Conservation (phyloP, 192 early-diverging fungal genomes). For the Dissophora globulifera region DNA sequence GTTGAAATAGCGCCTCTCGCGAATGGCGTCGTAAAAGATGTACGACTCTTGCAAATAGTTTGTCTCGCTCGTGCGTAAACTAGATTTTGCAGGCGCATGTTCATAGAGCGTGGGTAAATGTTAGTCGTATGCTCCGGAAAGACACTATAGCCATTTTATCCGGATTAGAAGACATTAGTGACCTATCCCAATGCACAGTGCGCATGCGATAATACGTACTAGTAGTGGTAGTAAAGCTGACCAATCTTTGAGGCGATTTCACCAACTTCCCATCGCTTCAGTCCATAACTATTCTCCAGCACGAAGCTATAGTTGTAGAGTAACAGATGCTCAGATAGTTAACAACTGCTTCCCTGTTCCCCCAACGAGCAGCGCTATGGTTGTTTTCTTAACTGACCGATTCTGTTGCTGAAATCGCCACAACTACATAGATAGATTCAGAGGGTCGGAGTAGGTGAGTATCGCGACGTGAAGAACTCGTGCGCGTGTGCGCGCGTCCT, state of each 20-base stretch:
- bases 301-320: too few relatives aligned
- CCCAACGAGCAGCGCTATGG: too few relatives aligned
- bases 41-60: conserved; percentile 95
- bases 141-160: conserved; percentile 1
- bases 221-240: conserved; percentile 87
- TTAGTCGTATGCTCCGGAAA: neutral
- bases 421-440: conserved; percentile 58
- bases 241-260: conserved; percentile 99
- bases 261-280: conserved; percentile 98
- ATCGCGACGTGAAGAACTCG: too few relatives aligned
- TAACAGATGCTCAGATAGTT: too few relatives aligned
- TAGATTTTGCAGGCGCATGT: conserved; percentile 14
- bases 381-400: conserved; percentile 73
- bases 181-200: too few relatives aligned
- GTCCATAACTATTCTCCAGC: conserved; percentile 91
- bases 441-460: too few relatives aligned
- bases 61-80: conserved; percentile 93
- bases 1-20: conserved; percentile 92
- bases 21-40: conserved; percentile 97
- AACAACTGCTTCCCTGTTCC: too few relatives aligned
- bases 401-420: conserved; percentile 97
- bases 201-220: conserved; percentile 58
- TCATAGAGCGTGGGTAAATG: conserved; percentile 1
- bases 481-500: neutral
- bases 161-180: conserved; percentile 1